These are phyloP conservation scores for Citrus maxima DNA, from an alignment of 345 rosid species.

Conservation along the genomic window DNA sequence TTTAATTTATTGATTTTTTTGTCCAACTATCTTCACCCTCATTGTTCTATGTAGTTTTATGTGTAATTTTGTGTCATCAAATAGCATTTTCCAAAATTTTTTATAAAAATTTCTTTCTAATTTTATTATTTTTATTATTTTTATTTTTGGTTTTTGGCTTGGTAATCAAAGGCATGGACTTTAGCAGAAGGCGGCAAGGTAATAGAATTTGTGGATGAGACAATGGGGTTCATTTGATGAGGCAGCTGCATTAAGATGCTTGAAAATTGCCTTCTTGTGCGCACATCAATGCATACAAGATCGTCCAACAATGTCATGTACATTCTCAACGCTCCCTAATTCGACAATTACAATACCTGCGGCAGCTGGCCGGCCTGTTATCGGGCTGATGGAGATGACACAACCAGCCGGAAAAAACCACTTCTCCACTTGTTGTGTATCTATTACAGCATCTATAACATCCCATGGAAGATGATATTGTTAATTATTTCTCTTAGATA, in stretches of 20 bases:
- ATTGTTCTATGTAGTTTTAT: no score
- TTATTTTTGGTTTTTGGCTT: not conserved
- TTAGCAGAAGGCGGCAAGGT: not conserved
- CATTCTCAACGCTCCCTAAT: no score
- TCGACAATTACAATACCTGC: not conserved
- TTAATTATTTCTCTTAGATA: not conserved
- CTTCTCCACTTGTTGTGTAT: not conserved
- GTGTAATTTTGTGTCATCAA: no score
- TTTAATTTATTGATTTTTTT: no score
- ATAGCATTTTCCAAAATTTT: no score
- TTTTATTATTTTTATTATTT: no score
- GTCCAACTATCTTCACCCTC: no score
- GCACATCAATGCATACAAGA: not conserved
- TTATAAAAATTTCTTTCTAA: no score
- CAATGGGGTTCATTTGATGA: not conserved
- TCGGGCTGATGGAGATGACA: not conserved
- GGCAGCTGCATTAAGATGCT: not conserved
- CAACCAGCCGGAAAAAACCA: no score
- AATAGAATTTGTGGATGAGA: not conserved
- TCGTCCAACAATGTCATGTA: not conserved
- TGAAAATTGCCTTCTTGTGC: not conserved
- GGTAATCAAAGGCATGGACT: not conserved
- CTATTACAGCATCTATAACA: not conserved
- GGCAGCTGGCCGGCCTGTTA: not conserved
- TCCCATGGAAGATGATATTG: not conserved